These are phyloP conservation scores for Lagenaria siceraria DNA, from an alignment of 306 rosid species.

Conservation along the genomic window DNA sequence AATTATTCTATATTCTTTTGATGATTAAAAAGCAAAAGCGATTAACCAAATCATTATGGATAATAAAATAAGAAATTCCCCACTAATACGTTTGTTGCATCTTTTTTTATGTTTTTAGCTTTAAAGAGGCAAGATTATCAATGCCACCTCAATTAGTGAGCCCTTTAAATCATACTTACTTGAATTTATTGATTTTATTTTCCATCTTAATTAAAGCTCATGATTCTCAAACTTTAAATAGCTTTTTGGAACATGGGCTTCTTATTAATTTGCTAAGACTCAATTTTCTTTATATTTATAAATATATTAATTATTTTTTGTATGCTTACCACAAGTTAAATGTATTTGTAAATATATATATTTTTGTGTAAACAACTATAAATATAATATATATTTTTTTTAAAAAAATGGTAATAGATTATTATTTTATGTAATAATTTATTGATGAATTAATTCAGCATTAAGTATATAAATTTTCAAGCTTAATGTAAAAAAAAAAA, in stretches of 20 bases:
- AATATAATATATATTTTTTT: no score
- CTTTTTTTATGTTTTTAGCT: not conserved
- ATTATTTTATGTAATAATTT: no score
- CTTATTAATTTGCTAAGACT: not conserved
- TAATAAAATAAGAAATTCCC: not conserved
- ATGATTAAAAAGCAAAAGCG: not conserved
- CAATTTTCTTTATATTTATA: not conserved
- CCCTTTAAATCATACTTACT: not conserved
- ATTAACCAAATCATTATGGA: not conserved
- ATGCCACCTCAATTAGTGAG: not conserved
- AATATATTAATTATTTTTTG: not conserved
- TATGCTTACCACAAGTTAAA: not conserved
- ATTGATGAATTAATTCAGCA: not conserved
- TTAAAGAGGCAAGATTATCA: not conserved
- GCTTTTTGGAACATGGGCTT: not conserved
- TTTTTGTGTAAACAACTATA: no score
- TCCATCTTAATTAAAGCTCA: not conserved
- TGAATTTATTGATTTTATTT: not conserved
- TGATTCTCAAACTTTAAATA: not conserved
- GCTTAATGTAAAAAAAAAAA: not conserved
- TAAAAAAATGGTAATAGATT: no score
- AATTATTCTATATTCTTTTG: not conserved
- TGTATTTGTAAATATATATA: not conserved
- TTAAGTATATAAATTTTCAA: not conserved
- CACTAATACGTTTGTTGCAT: slow-evolving; percentile 1